Evolutionary conservation across 805 yeast species (phyloP), one percentile per base, ranked within the genome.

Genomic region (Wickerhamiella alocasiicola): DNA sequence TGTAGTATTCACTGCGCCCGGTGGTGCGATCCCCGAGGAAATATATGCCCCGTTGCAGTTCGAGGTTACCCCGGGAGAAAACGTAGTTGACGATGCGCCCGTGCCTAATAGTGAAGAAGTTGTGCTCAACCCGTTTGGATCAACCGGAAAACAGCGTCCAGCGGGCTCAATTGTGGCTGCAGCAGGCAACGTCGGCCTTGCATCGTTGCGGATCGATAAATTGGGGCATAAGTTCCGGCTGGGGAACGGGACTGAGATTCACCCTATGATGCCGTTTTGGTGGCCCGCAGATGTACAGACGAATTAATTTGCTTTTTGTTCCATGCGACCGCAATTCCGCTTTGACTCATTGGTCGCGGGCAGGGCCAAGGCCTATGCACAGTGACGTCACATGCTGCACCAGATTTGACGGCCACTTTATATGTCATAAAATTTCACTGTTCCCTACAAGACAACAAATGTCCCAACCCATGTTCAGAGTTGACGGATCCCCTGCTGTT

Each of bases 251-350:
- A 51, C 75, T 6, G 68, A 68, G 1, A 59, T 78, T 18, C 66
- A 67, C 49, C 81, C 76, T 0, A 65, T 62, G 44, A 60, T 63
- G 5, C 91, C 93, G 0, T 76, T 69, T 37, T 81, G 88, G 87
- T 81, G 88, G 85, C 85, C 85, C 0, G 63, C 57, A 16, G 30
- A 24, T 11, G 23, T 34, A 24, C 3, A 13, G 12, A 24, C 38
- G 13, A 32, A 32, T 13, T 32, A 32, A 18, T 12, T 27, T 6
- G 5, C 30, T 27, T 6, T 27, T 9, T 12, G 5, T 5, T 27
- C n/a, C 32, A 15, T 6, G 11, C 15, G 21, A 19, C 32, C 32
- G 6, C 20, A 30, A 6, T 15, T 16, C 11, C n/a, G 20, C n/a
- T 6, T 17, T 16, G 18, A 11, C 24, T 31, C 11, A 15, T 17